phyloP scores from a whole-genome alignment of 495 filamentous ascomycete genomes.

The Penicillium canescens region DNA sequence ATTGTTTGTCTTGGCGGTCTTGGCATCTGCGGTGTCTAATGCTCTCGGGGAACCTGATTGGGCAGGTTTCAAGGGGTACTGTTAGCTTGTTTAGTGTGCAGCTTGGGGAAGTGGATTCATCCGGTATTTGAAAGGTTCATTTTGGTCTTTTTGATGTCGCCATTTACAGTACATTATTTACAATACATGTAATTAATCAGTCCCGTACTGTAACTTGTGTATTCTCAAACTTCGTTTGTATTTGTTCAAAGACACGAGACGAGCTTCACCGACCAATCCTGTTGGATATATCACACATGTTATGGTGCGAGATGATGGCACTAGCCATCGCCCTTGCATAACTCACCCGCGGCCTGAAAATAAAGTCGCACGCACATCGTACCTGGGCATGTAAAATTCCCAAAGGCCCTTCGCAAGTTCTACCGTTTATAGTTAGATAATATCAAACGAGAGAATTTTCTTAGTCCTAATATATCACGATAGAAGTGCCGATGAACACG shows the following conservation, averaged over 20 bases:
- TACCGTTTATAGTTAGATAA: too few species aligned
- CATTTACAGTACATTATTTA: too few species aligned
- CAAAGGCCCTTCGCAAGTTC: neutral
- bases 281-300: neutral
- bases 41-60: conserved; percentile 1
- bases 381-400: neutral
- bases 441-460: too few species aligned
- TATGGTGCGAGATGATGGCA: neutral
- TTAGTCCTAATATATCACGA: neutral
- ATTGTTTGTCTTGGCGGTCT: conserved; percentile 9
- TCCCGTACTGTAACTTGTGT: neutral
- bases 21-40: conserved; percentile 2
- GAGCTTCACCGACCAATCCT: too few species aligned
- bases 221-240: neutral
- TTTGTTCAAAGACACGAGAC: too few species aligned
- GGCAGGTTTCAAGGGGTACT: conserved; percentile 13
- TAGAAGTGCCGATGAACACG: neutral
- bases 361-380: too few species aligned
- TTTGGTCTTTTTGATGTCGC: neutral
- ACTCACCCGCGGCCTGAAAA: neutral
- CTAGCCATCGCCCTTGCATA: neutral
- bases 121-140: neutral
- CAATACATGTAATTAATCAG: too few species aligned
- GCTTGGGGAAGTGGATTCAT: neutral
- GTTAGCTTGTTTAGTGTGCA: neutral